Evolutionary conservation across 768 basidiomycete genomes (phyloP).

Genomic region (Cubamyces lactineus): DNA sequence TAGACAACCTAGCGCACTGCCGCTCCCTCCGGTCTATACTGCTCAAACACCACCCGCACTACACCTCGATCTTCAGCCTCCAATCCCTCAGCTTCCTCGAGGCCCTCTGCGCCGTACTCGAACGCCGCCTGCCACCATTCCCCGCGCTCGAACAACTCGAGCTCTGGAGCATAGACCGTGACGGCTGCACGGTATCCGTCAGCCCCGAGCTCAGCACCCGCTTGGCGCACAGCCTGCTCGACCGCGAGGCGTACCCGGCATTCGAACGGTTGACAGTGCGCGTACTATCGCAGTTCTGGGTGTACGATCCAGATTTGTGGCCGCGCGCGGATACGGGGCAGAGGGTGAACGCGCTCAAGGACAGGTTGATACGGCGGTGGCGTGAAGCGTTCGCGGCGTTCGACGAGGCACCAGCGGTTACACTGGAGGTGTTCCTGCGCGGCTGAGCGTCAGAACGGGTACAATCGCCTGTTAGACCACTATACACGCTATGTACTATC

Average conservation of each 20-base stretch:
- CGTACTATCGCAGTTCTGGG: slow-evolving; percentile 1
- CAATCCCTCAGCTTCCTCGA: neutral
- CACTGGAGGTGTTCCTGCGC: too few species aligned
- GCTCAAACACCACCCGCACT: neutral
- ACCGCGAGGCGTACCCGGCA: neutral
- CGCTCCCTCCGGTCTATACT: neutral
- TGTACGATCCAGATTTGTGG: too few species aligned
- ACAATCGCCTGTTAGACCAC: too few species aligned
- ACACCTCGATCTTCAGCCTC: neutral
- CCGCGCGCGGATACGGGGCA: too few species aligned
- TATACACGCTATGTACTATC: too few species aligned
- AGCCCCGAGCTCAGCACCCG: neutral
- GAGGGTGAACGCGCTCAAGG: too few species aligned
- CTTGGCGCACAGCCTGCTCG: neutral
- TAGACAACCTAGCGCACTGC: neutral
- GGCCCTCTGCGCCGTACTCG: slow-evolving; percentile 1
- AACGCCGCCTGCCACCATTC: neutral
- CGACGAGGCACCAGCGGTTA: too few species aligned
- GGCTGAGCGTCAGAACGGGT: too few species aligned
- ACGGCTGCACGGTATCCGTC: neutral
- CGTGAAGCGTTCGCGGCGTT: too few species aligned
- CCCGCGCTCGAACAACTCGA: neutral
- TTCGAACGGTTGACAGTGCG: neutral
- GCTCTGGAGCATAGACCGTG: slow-evolving; percentile 6
- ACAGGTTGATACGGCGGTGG: too few species aligned